A percentile compares a stretch with the other conserved stretches of the same genome.
These are phyloP conservation scores for Phlebiopsis gigantea DNA, from an alignment of 768 basidiomycete genomes.

Conservation along the genomic window DNA sequence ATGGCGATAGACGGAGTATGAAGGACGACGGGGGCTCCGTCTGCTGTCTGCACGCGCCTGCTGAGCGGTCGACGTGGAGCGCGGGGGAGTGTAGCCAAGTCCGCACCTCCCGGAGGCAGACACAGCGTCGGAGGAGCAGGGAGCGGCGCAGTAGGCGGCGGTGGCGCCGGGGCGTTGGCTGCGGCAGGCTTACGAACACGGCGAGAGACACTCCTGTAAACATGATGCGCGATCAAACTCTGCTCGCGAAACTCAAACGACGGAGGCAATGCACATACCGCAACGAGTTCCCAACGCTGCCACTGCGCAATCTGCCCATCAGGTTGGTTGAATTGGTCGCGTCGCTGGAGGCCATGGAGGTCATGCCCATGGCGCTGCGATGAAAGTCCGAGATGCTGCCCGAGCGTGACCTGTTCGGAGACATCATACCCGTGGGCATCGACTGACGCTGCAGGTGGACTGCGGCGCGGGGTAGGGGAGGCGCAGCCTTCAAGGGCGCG, in stretches of 20 bases:
- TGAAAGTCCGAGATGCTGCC: background rate
- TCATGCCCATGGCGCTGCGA: constrained; percentile 3
- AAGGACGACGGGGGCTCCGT: background rate
- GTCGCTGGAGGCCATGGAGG: background rate
- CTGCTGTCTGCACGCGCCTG: background rate
- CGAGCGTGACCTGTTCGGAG: constrained; percentile 1
- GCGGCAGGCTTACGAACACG: constrained; percentile 2
- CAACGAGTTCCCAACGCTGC: constrained; percentile 36
- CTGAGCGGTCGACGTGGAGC: background rate
- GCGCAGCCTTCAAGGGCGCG: background rate
- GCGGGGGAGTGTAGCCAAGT: background rate
- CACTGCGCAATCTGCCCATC: constrained; percentile 46
- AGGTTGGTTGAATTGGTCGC: constrained; percentile 36
- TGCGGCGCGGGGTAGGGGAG: background rate
- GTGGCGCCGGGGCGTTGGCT: background rate
- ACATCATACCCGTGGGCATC: background rate
- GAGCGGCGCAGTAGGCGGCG: background rate
- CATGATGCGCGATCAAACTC: background rate
- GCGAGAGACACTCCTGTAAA: background rate
- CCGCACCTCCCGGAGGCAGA: background rate
- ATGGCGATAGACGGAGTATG: constrained; percentile 1
- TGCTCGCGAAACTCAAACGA: background rate
- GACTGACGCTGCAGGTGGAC: constrained; percentile 9
- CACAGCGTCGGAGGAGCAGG: background rate
- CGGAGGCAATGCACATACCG: constrained; percentile 24